Evolutionary conservation across 148 eudicot species (phyloP), one percentile per base, ranked within the genome.

Genomic region (Silene latifolia): DNA sequence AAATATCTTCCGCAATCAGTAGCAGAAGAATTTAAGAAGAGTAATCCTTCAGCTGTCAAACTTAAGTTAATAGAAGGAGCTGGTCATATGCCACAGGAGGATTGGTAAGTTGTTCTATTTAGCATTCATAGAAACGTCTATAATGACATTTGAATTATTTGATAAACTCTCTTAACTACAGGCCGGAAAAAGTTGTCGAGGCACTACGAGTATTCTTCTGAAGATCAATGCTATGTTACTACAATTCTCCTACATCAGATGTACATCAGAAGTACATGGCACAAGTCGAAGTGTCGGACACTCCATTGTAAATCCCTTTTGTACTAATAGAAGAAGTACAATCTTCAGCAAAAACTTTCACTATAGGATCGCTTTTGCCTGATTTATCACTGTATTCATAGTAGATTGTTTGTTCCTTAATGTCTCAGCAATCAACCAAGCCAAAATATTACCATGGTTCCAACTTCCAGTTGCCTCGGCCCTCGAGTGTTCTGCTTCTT

Each of bases 41-140:
- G 67, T 67, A 95, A 95, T 80, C 90, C 99, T 47, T 79, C 83
- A 61, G 69, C 58, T 29, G 77, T 95, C 46, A 77, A 89, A 90
- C 94, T 92, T 29, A 92, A 95, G 74, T 63, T 95, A 73, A 86
- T 95, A 68, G 99, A 95, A 90, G 99, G 99, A 60, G 99, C 99
- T 35, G 99, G 99, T 83, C 99, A 95, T 78, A 95, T 95, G 99
- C 99, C 99, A 58, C 99, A 95, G 71, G 99, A 95, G 80, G 99
- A 95, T 84, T 95, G 99, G 99, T 95, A 86, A 83, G 72, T 66
- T 23, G 29, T 44, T 23, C 66, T 63, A 29, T 42, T 64, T 24
- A 65, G 21, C 68, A 65, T 44, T 32, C 13, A 25, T 14, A 48
- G 11, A 47, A 35, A 35, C 10, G 69, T n/a, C 46, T 18, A 19